Conservation (phyloP, 2,329 filamentous ascomycete genomes). For the Penicillium sp. region DNA sequence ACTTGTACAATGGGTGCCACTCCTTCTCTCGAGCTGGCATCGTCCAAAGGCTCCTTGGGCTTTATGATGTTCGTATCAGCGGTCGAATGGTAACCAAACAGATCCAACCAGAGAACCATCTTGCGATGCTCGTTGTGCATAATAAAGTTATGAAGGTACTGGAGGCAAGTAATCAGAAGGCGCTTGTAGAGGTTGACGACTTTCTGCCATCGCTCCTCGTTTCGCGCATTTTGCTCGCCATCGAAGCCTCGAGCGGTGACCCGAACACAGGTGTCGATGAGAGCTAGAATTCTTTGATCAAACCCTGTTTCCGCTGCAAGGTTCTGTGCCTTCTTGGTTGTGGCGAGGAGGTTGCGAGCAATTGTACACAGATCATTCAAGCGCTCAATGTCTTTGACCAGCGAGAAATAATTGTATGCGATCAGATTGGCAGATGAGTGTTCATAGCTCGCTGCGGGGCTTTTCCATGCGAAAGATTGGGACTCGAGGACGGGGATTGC, state of each 20-base stretch:
- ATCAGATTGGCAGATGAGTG: constrained; percentile 60
- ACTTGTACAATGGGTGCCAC: constrained; percentile 44
- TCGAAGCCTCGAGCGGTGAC: constrained; percentile 64
- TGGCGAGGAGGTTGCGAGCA: constrained; percentile 60
- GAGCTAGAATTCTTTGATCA: constrained; percentile 59
- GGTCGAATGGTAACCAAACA: constrained; percentile 58
- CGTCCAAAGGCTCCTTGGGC: constrained; percentile 43
- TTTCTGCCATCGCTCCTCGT: constrained; percentile 64
- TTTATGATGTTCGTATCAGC: constrained; percentile 46
- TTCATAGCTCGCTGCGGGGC: constrained; percentile 57
- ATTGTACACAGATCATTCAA: constrained; percentile 62
- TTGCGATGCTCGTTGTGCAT: constrained; percentile 65
- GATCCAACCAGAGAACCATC: constrained; percentile 62
- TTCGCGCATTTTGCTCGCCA: constrained; percentile 59
- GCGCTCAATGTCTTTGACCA: constrained; percentile 62
- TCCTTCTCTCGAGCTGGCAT: constrained; percentile 35
- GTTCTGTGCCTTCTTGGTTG: constrained; percentile 60
- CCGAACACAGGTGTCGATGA: constrained; percentile 63
- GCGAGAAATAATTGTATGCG: constrained; percentile 55
- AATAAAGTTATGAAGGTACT: constrained; percentile 65
- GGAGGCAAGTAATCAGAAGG: constrained; percentile 62
- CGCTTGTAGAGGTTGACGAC: constrained; percentile 66
- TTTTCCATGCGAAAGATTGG: constrained; percentile 61
- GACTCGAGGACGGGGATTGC: constrained; percentile 61
- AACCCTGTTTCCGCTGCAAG: constrained; percentile 59